Evolutionary conservation across 805 yeast species (phyloP).

Genomic region (Candida endomychidarum): DNA sequence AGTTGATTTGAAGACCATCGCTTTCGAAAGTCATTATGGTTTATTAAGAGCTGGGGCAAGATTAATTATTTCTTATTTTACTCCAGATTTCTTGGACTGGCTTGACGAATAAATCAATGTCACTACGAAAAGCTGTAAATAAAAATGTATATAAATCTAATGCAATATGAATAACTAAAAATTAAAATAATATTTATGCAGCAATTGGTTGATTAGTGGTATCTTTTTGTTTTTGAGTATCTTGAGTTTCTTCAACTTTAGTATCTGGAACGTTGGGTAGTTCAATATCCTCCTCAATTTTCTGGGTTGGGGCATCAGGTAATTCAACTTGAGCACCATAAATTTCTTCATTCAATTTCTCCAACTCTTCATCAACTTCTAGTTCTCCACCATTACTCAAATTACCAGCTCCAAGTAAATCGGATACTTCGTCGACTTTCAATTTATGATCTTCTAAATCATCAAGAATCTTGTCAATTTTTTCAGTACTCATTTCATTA

Average conservation of each 20-base stretch:
- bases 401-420: constrained; percentile 44
- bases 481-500: constrained; percentile 71
- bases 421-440: constrained; percentile 73
- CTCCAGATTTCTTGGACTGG: constrained; percentile 97
- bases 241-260: neutral
- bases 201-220: constrained; percentile 4
- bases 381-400: constrained; percentile 50
- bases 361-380: constrained; percentile 68
- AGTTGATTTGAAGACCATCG: constrained; percentile 77
- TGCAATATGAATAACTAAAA: constrained; percentile 1
- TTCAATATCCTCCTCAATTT: neutral
- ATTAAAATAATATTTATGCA: neutral
- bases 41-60: constrained; percentile 95
- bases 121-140: too few relatives aligned
- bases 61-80: constrained; percentile 84
- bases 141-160: constrained; percentile 4
- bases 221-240: neutral
- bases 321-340: constrained; percentile 15
- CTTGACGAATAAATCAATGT: constrained; percentile 34
- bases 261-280: constrained; percentile 10
- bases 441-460: constrained; percentile 78
- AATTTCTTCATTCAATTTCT: constrained; percentile 47
- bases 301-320: constrained; percentile 8
- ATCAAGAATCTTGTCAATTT: constrained; percentile 81
- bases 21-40: constrained; percentile 88